Percentiles rank a stretch among this genome's conserved stretches.
Conservation (phyloP, 345 rosid species). For the Linum usitatissimum region DNA sequence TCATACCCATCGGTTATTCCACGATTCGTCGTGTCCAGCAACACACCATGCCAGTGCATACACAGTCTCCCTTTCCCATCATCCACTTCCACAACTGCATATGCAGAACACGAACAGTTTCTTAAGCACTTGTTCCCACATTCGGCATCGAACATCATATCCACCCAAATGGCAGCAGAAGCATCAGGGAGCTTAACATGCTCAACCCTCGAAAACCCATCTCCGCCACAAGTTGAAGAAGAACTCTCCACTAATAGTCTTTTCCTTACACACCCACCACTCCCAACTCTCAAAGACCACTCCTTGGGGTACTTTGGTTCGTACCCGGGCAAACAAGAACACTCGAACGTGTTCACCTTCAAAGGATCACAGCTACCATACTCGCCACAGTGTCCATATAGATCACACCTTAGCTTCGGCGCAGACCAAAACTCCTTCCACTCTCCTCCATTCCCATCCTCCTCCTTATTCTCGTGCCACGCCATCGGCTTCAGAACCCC, state of each 20-base stretch:
- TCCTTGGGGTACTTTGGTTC: background rate
- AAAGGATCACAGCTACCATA: background rate
- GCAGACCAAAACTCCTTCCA: background rate
- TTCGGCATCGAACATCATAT: background rate
- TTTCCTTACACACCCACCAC: background rate
- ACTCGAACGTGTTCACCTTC: background rate
- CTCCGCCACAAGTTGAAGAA: background rate
- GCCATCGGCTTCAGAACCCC: background rate
- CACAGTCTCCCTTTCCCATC: background rate
- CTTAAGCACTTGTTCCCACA: background rate
- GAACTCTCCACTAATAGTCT: background rate
- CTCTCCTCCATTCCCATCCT: background rate
- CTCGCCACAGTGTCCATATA: background rate
- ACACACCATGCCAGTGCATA: background rate
- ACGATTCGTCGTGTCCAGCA: background rate
- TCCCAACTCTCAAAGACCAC: background rate
- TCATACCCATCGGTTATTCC: background rate
- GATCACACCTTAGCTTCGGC: background rate
- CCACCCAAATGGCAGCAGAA: background rate
- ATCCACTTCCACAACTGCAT: background rate
- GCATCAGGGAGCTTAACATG: background rate
- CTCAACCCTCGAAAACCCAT: background rate
- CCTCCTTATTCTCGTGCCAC: background rate
- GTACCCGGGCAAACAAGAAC: background rate
- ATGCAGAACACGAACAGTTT: background rate